A percentile compares a stretch with the other conserved stretches of the same genome.
phyloP scores from a whole-genome alignment of 2,329 filamentous ascomycete genomes.

The Botrytis tulipae region DNA sequence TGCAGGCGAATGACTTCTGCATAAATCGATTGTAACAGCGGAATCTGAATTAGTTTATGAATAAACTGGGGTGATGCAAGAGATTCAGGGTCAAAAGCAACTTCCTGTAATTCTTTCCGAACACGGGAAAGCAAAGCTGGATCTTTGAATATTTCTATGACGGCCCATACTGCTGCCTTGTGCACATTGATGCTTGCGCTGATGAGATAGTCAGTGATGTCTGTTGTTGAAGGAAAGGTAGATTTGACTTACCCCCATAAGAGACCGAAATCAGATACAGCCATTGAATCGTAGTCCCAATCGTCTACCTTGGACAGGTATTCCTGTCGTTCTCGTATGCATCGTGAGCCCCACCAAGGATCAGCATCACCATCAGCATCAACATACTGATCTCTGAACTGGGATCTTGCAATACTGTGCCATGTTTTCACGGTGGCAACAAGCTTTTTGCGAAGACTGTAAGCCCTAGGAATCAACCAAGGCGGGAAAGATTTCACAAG shows the following conservation, averaged over 20 bases:
- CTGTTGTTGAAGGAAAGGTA: neutral
- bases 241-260: neutral
- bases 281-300: neutral
- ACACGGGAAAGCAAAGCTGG: neutral
- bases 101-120: neutral
- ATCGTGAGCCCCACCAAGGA: neutral
- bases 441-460: neutral
- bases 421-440: neutral
- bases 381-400: neutral
- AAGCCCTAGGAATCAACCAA: neutral
- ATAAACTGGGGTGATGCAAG: neutral
- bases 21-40: neutral
- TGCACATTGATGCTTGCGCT: constrained; percentile 2
- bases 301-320: neutral
- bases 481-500: neutral
- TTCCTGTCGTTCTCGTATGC: neutral
- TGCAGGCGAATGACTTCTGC: neutral
- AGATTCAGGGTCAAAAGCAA: neutral
- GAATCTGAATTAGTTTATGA: neutral
- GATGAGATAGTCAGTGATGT: neutral
- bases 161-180: neutral
- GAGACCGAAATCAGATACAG: neutral
- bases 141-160: constrained; percentile 9
- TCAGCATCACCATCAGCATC: neutral
- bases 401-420: neutral